Base-by-base conservation (phyloP, 179 eudicot species). In the Silene noctiflora region DNA sequence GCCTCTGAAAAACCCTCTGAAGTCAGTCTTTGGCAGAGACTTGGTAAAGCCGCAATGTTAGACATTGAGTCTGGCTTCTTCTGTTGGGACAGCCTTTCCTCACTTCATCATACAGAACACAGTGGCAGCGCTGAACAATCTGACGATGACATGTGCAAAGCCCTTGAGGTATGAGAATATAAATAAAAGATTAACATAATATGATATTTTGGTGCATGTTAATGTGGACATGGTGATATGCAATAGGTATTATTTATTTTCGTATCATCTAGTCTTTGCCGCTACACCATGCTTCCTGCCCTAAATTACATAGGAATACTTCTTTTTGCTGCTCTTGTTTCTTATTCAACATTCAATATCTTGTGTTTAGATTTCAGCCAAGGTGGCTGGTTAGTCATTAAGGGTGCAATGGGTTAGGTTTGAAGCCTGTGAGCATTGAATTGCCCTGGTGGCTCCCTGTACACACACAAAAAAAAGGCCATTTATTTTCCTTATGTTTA, bases 71-170 rank as follows among this genome's bases (percentile, higher is more conserved):
- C 98, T 14, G 88, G 86, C 81, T 80, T 92, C 70, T 96, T 96
- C 55, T 83, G 96, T n/a, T 96, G 99, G 99, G 86, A 84, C 82
- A 87, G 83, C 83, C 98, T 96, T 72, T 96, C 96, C 69, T 93
- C 99, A 48, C 96, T 96, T 81, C 97, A 93, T 84, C 99, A 89
- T 80, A 88, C 97, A 65, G 98, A 93, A 81, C 91, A 91, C 79
- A 85, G 91, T 81, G 86, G 90, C 78, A 85, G 90, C 86, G 82
- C 84, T 67, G 99, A 96, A n/a, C 92, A 83, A 65, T 88, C 97
- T 66, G 99, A 96, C 65, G 99, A 96, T 83, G 99, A 96, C 72
- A 87, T 86, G 85, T 86, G 84, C 85, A 93, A 88, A 82, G 80
- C 97, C 71, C 82, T 91, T 56, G 99, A 96, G 99, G 99, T 96